A percentile compares a stretch with the other conserved stretches of the same genome.
Evolutionary conservation across 768 basidiomycete species (phyloP).

Genomic region (Lactifluus pinguis): DNA sequence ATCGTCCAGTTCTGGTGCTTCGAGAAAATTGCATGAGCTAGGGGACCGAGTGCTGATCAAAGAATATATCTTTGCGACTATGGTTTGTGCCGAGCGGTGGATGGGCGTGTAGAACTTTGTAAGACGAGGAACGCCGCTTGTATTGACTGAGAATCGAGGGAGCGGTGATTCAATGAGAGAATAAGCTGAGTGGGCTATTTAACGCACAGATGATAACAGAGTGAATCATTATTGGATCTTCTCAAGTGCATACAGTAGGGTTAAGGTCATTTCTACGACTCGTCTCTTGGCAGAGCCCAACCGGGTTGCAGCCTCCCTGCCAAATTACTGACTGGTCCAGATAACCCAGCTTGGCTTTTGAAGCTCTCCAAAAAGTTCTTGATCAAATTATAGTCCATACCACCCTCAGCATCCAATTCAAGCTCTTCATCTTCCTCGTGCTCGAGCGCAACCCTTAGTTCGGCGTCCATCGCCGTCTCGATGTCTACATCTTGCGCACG

Average conservation of each 20-base stretch:
- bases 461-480: conserved; percentile 84
- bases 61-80: conserved; percentile 85
- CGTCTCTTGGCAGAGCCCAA: conserved; percentile 67
- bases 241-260: neutral
- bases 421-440: conserved; percentile 49
- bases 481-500: conserved; percentile 43
- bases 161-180: conserved; percentile 1
- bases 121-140: conserved; percentile 75
- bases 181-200: neutral
- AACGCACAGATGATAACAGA: conserved; percentile 20
- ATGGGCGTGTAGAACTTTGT: conserved; percentile 86
- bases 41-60: conserved; percentile 75
- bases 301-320: conserved; percentile 75
- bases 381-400: conserved; percentile 82
- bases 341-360: conserved; percentile 80
- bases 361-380: conserved; percentile 97
- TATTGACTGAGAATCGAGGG: conserved; percentile 61
- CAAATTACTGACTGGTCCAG: conserved; percentile 87
- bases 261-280: conserved; percentile 18
- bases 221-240: conserved; percentile 17
- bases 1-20: conserved; percentile 78
- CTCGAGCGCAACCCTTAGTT: conserved; percentile 58
- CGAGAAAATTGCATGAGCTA: conserved; percentile 91
- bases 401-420: conserved; percentile 34
- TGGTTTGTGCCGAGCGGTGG: conserved; percentile 52